Evolutionary conservation across 495 filamentous ascomycete genomes (phyloP).

Genomic region (Amphirosellinia nigrospora): DNA sequence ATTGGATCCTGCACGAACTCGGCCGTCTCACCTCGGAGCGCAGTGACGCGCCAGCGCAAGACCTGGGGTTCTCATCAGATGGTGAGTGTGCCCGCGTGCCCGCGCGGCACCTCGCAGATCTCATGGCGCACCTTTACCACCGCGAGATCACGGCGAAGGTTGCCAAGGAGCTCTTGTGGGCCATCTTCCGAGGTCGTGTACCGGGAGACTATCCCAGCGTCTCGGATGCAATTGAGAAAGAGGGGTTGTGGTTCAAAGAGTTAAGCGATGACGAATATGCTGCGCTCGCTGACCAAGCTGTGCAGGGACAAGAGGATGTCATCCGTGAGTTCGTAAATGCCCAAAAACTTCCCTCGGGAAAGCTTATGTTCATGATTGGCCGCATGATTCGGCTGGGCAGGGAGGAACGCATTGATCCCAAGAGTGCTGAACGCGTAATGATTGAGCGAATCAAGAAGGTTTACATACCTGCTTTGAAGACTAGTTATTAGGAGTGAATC

Average conservation of each 20-base stretch:
- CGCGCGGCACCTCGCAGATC: slow-evolving; percentile 64
- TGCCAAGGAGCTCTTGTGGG: slow-evolving; percentile 75
- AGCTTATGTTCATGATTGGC: slow-evolving; percentile 87
- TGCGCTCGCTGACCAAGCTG: slow-evolving; percentile 55
- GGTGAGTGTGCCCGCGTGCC: slow-evolving; percentile 60
- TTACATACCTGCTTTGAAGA: slow-evolving; percentile 27
- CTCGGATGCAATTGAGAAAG: slow-evolving; percentile 65
- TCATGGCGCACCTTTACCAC: slow-evolving; percentile 67
- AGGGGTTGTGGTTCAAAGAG: slow-evolving; percentile 69
- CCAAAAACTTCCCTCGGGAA: slow-evolving; percentile 65
- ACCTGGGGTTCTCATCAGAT: slow-evolving; percentile 46
- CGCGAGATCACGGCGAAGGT: slow-evolving; percentile 75
- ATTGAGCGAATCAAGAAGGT: slow-evolving; percentile 57
- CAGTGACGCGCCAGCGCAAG: slow-evolving; percentile 42
- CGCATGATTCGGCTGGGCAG: slow-evolving; percentile 83
- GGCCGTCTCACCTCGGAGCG: slow-evolving; percentile 66
- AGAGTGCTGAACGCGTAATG: slow-evolving; percentile 70
- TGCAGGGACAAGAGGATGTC: slow-evolving; percentile 63
- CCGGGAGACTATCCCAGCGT: slow-evolving; percentile 57
- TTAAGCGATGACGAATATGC: slow-evolving; percentile 65
- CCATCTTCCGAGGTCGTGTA: slow-evolving; percentile 54
- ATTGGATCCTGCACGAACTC: slow-evolving; percentile 87
- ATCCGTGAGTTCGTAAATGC: slow-evolving; percentile 72
- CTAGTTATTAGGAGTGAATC: background rate
- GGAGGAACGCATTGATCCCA: slow-evolving; percentile 79